Evolutionary conservation across 2,329 filamentous ascomycete genomes (phyloP).

Genomic region (Penicillium paneum): DNA sequence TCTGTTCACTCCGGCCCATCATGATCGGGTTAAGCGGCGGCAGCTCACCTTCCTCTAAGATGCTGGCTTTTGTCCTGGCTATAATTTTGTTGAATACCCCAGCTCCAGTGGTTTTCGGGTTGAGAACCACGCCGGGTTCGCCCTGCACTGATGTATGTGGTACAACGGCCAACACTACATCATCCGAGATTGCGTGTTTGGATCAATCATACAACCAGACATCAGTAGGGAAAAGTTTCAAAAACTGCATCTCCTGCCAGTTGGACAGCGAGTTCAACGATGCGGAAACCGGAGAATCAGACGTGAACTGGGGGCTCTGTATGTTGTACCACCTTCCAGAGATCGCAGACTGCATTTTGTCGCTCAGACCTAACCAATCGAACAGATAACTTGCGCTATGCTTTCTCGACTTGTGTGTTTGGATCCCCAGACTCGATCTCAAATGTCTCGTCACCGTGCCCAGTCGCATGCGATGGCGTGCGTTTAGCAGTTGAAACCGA

Average conservation of each 20-base stretch:
- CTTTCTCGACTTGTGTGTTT: conserved; percentile 45
- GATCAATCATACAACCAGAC: conserved; percentile 38
- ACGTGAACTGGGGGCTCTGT: conserved; percentile 48
- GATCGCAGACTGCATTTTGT: neutral
- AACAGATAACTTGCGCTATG: conserved; percentile 46
- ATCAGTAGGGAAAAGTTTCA: conserved; percentile 34
- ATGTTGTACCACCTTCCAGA: conserved; percentile 20
- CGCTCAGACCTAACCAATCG: neutral
- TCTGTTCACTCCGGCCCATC: conserved; percentile 8
- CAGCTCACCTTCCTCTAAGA: conserved; percentile 12
- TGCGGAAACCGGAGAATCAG: conserved; percentile 35
- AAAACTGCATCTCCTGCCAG: conserved; percentile 43
- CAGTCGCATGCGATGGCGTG: conserved; percentile 42
- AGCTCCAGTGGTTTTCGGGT: conserved; percentile 21
- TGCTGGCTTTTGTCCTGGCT: conserved; percentile 17
- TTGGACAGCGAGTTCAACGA: conserved; percentile 40
- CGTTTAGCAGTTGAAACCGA: conserved; percentile 32
- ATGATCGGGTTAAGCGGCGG: conserved; percentile 23
- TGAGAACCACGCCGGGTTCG: conserved; percentile 38
- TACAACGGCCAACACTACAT: conserved; percentile 37
- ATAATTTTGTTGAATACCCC: conserved; percentile 19
- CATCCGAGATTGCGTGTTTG: conserved; percentile 41
- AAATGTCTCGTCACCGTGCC: conserved; percentile 45
- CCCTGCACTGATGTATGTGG: conserved; percentile 38
- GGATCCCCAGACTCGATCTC: conserved; percentile 36